Evolutionary conservation across 2,329 filamentous ascomycete genomes (phyloP).

Genomic region (Ceratocystis ficicola): DNA sequence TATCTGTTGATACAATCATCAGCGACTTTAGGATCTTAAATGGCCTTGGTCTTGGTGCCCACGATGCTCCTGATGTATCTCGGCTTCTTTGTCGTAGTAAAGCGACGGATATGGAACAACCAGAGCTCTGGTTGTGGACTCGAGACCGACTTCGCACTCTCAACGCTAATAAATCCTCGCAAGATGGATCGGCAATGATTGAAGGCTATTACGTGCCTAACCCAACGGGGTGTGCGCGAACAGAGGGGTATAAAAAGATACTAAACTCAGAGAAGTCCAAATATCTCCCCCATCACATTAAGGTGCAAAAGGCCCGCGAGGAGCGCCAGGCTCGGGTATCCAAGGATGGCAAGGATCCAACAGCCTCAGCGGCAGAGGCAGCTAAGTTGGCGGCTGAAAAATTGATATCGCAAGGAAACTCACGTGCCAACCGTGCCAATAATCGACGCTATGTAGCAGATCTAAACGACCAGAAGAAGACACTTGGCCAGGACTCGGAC

Average conservation of each 20-base stretch:
- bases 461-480: slow-evolving; percentile 88
- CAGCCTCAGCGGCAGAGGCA: slow-evolving; percentile 54
- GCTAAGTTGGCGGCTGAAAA: slow-evolving; percentile 68
- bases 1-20: slow-evolving; percentile 39
- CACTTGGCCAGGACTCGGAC: slow-evolving; percentile 70
- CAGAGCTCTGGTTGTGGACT: slow-evolving; percentile 46
- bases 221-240: slow-evolving; percentile 70
- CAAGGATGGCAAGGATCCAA: slow-evolving; percentile 53
- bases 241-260: slow-evolving; percentile 90
- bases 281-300: slow-evolving; percentile 94
- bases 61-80: slow-evolving; percentile 39
- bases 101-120: slow-evolving; percentile 36
- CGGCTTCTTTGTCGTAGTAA: slow-evolving; percentile 37
- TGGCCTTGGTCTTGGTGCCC: slow-evolving; percentile 33
- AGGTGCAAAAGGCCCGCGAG: slow-evolving; percentile 81
- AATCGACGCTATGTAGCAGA: slow-evolving; percentile 91
- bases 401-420: slow-evolving; percentile 73
- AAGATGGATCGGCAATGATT: slow-evolving; percentile 29
- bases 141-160: slow-evolving; percentile 45
- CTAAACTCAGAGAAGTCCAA: slow-evolving; percentile 96
- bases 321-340: slow-evolving; percentile 69
- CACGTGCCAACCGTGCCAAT: slow-evolving; percentile 85
- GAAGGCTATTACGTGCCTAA: slow-evolving; percentile 74
- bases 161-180: slow-evolving; percentile 31
- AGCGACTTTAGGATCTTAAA: slow-evolving; percentile 31